A percentile compares a stretch with the other conserved stretches of the same genome.
These are phyloP conservation scores for Populus nigra DNA, from an alignment of 345 rosid genomes.

Conservation along the genomic window DNA sequence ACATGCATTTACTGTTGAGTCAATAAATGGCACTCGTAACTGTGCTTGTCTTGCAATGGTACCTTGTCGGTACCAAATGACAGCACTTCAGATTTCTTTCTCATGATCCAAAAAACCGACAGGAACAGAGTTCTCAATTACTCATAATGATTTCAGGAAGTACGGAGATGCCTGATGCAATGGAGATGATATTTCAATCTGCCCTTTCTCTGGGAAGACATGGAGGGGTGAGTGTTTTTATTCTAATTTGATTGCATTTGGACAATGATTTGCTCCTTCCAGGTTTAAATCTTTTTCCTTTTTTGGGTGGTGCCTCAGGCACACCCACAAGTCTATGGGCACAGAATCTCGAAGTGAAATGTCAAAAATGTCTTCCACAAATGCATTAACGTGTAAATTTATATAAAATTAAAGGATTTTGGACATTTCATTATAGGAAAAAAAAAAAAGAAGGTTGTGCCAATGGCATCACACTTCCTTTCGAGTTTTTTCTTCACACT, in stretches of 20 bases:
- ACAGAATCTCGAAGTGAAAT: not conserved
- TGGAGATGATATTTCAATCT: conserved; percentile 87
- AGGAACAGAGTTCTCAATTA: not conserved
- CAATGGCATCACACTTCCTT: not conserved
- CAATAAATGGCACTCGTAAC: not conserved
- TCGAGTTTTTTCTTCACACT: not conserved
- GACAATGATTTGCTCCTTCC: not conserved
- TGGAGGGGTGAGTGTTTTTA: conserved; percentile 69
- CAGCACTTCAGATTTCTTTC: not conserved
- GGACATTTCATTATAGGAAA: not conserved
- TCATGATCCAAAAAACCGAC: not conserved
- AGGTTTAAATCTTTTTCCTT: not conserved
- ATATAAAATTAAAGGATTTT: not conserved
- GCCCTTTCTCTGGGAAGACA: conserved; percentile 76
- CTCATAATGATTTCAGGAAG: conserved; percentile 48
- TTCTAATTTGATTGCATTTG: not conserved
- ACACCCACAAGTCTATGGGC: not conserved
- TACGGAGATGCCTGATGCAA: conserved; percentile 86
- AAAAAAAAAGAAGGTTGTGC: not conserved
- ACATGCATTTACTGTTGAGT: not conserved
- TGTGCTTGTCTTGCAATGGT: not conserved
- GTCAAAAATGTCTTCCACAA: not conserved
- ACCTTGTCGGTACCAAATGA: not conserved
- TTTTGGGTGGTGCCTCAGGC: no score
- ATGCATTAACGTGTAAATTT: not conserved